A percentile compares a stretch with the other conserved stretches of the same genome.
Evolutionary conservation across 495 filamentous ascomycete species (phyloP).

Genomic region (Daldinia childiae): DNA sequence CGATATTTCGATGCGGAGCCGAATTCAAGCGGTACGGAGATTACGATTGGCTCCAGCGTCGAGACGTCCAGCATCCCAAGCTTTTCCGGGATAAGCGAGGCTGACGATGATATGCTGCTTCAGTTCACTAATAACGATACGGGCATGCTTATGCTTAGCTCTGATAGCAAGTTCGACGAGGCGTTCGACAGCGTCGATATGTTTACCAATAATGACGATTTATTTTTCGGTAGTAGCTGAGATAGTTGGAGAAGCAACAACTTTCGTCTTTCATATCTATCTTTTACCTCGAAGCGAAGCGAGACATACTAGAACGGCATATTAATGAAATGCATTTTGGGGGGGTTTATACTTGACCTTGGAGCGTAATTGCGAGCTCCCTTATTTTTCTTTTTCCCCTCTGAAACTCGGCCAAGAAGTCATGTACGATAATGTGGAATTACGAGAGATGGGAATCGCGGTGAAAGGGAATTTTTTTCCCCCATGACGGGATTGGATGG

Average conservation of each 20-base stretch:
- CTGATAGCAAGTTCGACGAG: conserved; percentile 56
- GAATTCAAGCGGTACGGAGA: conserved; percentile 44
- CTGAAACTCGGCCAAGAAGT: conserved; percentile 20
- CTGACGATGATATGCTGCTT: conserved; percentile 47
- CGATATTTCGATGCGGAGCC: conserved; percentile 58
- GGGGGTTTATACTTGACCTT: conserved; percentile 20
- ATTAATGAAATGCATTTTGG: conserved; percentile 11
- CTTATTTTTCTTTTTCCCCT: no score
- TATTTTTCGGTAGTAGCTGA: conserved; percentile 56
- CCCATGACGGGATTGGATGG: conserved; percentile 5
- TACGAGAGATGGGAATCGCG: conserved; percentile 13
- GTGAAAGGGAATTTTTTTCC: conserved; percentile 20
- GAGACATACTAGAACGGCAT: conserved; percentile 9
- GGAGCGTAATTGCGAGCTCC: conserved; percentile 5
- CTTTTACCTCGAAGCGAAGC: no score
- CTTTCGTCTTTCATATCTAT: neutral
- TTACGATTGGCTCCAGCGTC: conserved; percentile 39
- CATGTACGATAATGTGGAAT: conserved; percentile 39
- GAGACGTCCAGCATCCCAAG: conserved; percentile 49
- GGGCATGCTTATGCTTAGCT: conserved; percentile 51
- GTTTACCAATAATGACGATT: conserved; percentile 56
- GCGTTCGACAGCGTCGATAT: conserved; percentile 52
- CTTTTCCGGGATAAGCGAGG: conserved; percentile 45
- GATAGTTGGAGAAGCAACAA: neutral
- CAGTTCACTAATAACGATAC: conserved; percentile 50